Percentiles rank a stretch among this genome's conserved stretches.
phyloP scores from a whole-genome alignment of 192 early-diverging fungal genomes.

The Coemansia sp. region DNA sequence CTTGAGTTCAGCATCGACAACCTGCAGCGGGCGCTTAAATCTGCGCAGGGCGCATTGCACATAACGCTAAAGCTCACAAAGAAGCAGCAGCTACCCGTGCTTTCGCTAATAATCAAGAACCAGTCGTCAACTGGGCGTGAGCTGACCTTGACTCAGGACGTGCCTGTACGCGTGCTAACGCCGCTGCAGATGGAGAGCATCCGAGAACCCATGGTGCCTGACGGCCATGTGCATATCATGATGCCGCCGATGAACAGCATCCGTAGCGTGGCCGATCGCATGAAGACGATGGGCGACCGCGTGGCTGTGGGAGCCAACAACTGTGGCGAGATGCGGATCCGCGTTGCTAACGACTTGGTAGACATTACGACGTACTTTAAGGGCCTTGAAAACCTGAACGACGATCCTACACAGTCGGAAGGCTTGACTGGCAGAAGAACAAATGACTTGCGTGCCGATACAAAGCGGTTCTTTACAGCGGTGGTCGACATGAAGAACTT shows the following conservation, averaged over 20 bases:
- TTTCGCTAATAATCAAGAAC: conserved; percentile 33
- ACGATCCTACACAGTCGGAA: conserved; percentile 53
- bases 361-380: conserved; percentile 60
- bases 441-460: conserved; percentile 17
- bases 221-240: conserved; percentile 71
- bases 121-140: conserved; percentile 28
- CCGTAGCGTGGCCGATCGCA: conserved; percentile 63
- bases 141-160: conserved; percentile 56
- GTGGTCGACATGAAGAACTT: conserved; percentile 72
- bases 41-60: conserved; percentile 53
- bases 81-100: conserved; percentile 40
- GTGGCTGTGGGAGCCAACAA: conserved; percentile 71
- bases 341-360: conserved; percentile 59
- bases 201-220: conserved; percentile 58
- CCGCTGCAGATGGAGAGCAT: conserved; percentile 57
- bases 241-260: conserved; percentile 68
- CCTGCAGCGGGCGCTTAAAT: conserved; percentile 61
- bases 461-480: conserved; percentile 59
- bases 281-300: conserved; percentile 60
- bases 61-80: conserved; percentile 65
- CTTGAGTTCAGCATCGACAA: conserved; percentile 66
- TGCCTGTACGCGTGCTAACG: conserved; percentile 59
- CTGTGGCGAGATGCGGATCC: conserved; percentile 60
- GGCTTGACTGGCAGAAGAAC: conserved; percentile 8
- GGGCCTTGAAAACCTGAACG: conserved; percentile 58